Base-by-base conservation (phyloP, 305 asterid species). In the Ilex paraguariensis region DNA sequence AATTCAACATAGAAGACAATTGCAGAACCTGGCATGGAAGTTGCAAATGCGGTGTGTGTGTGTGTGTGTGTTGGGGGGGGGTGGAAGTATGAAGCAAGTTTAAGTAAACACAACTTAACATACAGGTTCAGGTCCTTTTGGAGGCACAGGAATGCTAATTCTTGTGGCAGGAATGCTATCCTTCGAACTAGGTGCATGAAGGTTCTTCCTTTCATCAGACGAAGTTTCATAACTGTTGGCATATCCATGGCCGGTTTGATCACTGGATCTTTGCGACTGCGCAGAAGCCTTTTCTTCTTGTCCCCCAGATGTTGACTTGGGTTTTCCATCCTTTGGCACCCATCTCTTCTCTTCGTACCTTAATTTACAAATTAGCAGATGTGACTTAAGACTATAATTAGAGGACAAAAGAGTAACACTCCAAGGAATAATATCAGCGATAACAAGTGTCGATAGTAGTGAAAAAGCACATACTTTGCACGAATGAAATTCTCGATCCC, bases 401-500 rank as follows among this genome's bases (percentile, higher is more conserved):
- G 56, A 65, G 56, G 50, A 60, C 54, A 55, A 60, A 65, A 36
- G 42, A 36, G 9, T 36, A 36, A 5, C 42, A 36, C 42, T 36
- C 42, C 9, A 36, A 36, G 6, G 9, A 4, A 36, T 36, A 2
- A 59, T 50, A 58, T 55, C 60, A 62, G 53, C 10, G 31, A 63
- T 57, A 79, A 17, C 54, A 46, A 51, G 28, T 49, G 59, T 14
- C 7, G 11, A 50, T n/a, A 51, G 31, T 54, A 60, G 61, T 61
- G 53, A 75, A 71, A 61, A 62, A 55, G 69, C 57, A 60, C 90
- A 60, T 85, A 93, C 97, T 93, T 93, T 30, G 99, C 97, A 62
- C 99, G 99, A 65, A 93, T 93, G 80, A 93, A 93, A 81, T 93
- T 90, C 82, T 93, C 99, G 64, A 93, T 84, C 74, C 99, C 99